Evolutionary conservation across 495 filamentous ascomycete genomes (phyloP), one percentile per base, ranked within the genome.

Genomic region (Corynascus novoguineensis): DNA sequence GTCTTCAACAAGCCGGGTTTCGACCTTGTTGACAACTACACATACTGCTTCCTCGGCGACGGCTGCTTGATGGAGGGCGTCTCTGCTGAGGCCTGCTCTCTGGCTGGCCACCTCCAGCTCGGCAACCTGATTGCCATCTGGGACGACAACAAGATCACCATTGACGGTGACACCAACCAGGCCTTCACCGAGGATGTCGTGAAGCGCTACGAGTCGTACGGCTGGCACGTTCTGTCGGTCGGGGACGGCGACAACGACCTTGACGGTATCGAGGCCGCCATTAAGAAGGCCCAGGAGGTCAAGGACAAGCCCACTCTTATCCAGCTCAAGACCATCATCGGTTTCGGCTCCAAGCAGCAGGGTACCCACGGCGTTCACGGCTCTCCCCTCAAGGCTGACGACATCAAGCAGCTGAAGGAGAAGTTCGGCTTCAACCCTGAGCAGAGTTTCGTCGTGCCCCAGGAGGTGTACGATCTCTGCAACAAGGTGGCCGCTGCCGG

Each of bases 21-120:
- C 73, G 84, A 91, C 49, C 74, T 99, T 31, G 75, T 95, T 78
- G 87, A 90, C 81, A 97, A 97, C 84, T 84, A 97, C 84, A 99
- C 93, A 67, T 99, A 88, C 75, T 73, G 64, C 73, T 96, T 97
- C 83, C 89, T 99, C 72, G 93, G 93, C 73, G 93, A 99, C 83
- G 93, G 93, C 50, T 99, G 93, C 75, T 84, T 92, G 73, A 95
- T 95, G 92, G 93, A 99, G 79, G 93, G 93, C 79, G 83, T 99
- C 81, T 87, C 95, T 59, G 81, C 81, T 70, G 93, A 99, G 78
- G 95, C 93, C 60, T 90, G 84, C 61, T 95, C 90, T 47, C 81
- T 86, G 67, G 93, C 93, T 62, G 93, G 93, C 71, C 93, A 99
- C 76, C 78, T 97, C 74, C 90, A 97, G 80, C 81, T 99, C 35